Evolutionary conservation across 2,329 filamentous ascomycete species (phyloP).

Genomic region (Diaporthe citrichinensis): DNA sequence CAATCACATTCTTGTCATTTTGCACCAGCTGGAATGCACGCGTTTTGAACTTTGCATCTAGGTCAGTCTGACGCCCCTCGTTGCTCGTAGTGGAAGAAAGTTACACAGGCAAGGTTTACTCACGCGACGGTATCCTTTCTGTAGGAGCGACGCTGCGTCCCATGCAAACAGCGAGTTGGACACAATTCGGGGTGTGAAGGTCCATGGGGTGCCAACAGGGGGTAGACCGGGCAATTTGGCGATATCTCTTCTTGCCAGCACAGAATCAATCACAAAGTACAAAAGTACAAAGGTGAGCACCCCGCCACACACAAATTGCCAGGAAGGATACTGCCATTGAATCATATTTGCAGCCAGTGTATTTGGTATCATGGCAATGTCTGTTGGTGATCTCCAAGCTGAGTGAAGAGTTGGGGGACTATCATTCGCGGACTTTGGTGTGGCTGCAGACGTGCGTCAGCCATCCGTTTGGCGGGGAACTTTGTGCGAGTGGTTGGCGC

Average conservation of each 20-base stretch:
- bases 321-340: not conserved
- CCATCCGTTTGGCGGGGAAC: not conserved
- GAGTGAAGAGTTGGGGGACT: no score
- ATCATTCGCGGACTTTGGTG: no score
- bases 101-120: not conserved
- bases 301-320: not conserved
- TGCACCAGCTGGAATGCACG: not conserved
- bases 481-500: not conserved
- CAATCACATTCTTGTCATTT: constrained; percentile 11
- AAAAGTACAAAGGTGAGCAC: not conserved
- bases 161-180: not conserved
- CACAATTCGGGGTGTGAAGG: not conserved
- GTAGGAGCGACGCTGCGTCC: not conserved
- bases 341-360: not conserved
- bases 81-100: no score
- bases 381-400: no score
- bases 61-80: not conserved
- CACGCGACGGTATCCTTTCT: not conserved
- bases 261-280: not conserved
- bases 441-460: not conserved
- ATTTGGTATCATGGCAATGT: not conserved
- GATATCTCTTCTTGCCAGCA: not conserved
- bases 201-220: not conserved
- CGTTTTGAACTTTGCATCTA: not conserved
- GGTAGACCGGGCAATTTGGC: not conserved